Evolutionary conservation across 345 rosid genomes (phyloP).

Genomic region (Gossypium ekmanianum): DNA sequence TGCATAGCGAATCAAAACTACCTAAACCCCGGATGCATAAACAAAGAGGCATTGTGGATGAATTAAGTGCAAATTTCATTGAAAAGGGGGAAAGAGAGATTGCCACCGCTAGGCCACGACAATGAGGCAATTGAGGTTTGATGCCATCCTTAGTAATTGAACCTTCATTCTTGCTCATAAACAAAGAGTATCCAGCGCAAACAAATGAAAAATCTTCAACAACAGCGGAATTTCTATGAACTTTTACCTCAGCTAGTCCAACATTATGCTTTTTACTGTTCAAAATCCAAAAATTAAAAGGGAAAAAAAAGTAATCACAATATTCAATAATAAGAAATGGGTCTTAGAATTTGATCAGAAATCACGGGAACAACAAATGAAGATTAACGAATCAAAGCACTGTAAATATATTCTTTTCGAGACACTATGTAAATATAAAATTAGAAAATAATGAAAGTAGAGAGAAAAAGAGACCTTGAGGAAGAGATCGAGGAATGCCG

Average conservation of each 20-base stretch:
- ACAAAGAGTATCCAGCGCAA: slow-evolving; percentile 62
- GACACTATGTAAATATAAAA: background rate
- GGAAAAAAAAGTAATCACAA: background rate
- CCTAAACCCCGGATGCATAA: background rate
- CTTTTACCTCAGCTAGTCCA: slow-evolving; percentile 39
- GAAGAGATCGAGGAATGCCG: slow-evolving; percentile 62
- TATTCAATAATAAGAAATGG: background rate
- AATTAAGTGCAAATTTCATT: background rate
- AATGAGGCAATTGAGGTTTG: slow-evolving; percentile 47
- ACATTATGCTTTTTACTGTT: slow-evolving; percentile 42
- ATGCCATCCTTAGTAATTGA: slow-evolving; percentile 32
- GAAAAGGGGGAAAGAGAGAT: slow-evolving; percentile 1
- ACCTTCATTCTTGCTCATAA: slow-evolving; percentile 32
- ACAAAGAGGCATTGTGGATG: background rate
- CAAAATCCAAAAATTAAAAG: background rate
- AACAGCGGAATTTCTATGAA: slow-evolving; percentile 37
- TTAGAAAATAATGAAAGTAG: background rate
- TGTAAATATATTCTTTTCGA: background rate
- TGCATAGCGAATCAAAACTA: background rate
- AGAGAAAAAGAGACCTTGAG: slow-evolving; percentile 25
- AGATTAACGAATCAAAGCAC: background rate
- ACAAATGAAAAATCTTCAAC: slow-evolving; percentile 51
- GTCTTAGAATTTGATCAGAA: background rate
- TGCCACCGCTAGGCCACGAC: slow-evolving; percentile 61
- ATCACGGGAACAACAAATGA: background rate